Evolutionary conservation across 2,329 filamentous ascomycete species (phyloP).

Genomic region (Hymenoscyphus salicellus): DNA sequence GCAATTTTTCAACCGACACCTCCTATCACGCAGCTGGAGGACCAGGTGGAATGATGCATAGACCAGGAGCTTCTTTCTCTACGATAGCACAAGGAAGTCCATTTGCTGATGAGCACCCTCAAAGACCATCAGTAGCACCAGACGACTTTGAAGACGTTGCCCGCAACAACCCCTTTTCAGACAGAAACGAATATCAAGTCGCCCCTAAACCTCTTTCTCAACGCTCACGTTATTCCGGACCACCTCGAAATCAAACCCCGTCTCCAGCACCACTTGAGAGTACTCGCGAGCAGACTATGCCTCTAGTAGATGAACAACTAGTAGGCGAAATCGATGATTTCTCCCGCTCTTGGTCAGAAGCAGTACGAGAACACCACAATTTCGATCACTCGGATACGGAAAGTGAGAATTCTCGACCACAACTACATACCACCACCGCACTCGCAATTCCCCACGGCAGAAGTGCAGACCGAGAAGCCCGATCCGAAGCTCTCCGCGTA

Average conservation of each 20-base stretch:
- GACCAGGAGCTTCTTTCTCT: slow-evolving; percentile 1
- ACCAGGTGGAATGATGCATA: background rate
- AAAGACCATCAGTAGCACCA: background rate
- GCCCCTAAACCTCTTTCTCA: slow-evolving; percentile 7
- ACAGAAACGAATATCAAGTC: background rate
- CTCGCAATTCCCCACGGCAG: background rate
- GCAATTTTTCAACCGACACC: slow-evolving; percentile 1
- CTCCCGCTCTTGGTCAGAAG: slow-evolving; percentile 14
- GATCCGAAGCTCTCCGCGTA: slow-evolving; percentile 3
- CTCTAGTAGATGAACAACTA: slow-evolving; percentile 4
- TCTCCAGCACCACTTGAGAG: background rate
- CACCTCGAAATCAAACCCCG: background rate
- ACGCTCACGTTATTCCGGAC: background rate
- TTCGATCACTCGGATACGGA: slow-evolving; percentile 4
- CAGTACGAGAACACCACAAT: background rate
- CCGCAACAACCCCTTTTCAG: slow-evolving; percentile 1
- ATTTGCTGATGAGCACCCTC: slow-evolving; percentile 10
- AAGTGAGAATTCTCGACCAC: background rate
- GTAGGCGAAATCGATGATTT: slow-evolving; percentile 18
- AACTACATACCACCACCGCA: background rate
- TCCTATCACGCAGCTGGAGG: slow-evolving; percentile 10
- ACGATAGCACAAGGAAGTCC: slow-evolving; percentile 4
- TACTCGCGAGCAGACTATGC: background rate
- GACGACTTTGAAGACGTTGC: background rate
- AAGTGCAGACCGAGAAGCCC: background rate